Percentiles rank a stretch among this genome's conserved stretches.
phyloP scores from a whole-genome alignment of 1,139 yeast species.

The Yamadazyma conglobata region DNA sequence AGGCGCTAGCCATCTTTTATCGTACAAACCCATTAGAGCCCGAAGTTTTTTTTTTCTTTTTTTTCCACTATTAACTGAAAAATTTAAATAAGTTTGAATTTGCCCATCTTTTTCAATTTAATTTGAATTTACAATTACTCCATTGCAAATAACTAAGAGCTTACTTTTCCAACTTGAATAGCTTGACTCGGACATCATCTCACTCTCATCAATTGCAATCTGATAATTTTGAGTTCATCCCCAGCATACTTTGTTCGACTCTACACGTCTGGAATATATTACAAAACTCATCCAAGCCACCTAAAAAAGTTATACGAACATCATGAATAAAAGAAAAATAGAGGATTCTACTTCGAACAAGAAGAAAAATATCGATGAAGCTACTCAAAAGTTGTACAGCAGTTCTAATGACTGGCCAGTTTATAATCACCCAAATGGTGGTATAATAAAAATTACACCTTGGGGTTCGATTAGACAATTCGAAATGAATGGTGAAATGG shows the following conservation, averaged over 20 bases:
- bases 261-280: no score
- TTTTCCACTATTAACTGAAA: constrained; percentile 3
- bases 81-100: constrained; percentile 2
- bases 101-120: constrained; percentile 4
- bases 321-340: constrained; percentile 25
- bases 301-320: constrained; percentile 4
- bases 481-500: constrained; percentile 31
- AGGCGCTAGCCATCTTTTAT: no score
- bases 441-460: constrained; percentile 60
- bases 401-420: constrained; percentile 54
- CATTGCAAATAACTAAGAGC: no score
- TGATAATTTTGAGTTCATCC: no score
- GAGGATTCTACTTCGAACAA: constrained; percentile 21
- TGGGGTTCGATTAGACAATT: constrained; percentile 49
- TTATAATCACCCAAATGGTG: constrained; percentile 64
- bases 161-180: no score
- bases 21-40: no score
- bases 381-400: constrained; percentile 19
- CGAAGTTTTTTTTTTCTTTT: constrained; percentile 1
- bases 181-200: no score
- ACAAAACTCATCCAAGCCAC: no score
- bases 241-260: no score
- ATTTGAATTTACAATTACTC: no score
- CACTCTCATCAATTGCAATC: no score
- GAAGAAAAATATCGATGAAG: constrained; percentile 25